A percentile compares a stretch with the other conserved stretches of the same genome.
These are phyloP conservation scores for Leccinum truebloodii DNA, from an alignment of 768 basidiomycete genomes.

Conservation along the genomic window DNA sequence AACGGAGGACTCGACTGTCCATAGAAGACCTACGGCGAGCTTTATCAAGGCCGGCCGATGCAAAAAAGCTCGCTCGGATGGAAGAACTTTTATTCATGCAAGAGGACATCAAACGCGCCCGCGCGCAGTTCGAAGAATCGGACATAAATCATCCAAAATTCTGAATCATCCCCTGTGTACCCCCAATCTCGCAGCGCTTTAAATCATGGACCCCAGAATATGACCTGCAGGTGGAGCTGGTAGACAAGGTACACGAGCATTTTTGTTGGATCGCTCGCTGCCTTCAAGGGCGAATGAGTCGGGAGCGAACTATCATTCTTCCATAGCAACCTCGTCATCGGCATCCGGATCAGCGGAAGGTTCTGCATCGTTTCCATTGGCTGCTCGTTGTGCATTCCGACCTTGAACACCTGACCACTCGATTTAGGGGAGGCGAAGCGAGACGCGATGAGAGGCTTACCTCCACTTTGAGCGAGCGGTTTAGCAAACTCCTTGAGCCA, in stretches of 20 bases:
- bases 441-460: slow-evolving; percentile 37
- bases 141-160: slow-evolving; percentile 49
- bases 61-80: slow-evolving; percentile 89
- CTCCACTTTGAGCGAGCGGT: slow-evolving; percentile 73
- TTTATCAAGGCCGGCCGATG: slow-evolving; percentile 81
- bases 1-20: slow-evolving; percentile 72
- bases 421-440: slow-evolving; percentile 4
- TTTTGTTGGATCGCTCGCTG: not conserved
- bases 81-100: slow-evolving; percentile 93
- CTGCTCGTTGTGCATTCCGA: slow-evolving; percentile 37
- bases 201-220: not conserved
- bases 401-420: slow-evolving; percentile 52
- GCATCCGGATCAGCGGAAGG: slow-evolving; percentile 32
- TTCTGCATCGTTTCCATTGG: slow-evolving; percentile 22
- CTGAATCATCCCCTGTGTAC: slow-evolving; percentile 24
- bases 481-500: slow-evolving; percentile 86
- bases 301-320: slow-evolving; percentile 47
- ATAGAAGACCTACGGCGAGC: slow-evolving; percentile 85
- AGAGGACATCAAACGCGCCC: slow-evolving; percentile 88
- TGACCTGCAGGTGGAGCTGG: not conserved
- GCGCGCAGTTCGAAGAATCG: slow-evolving; percentile 70
- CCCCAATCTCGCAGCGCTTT: slow-evolving; percentile 5
- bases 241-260: not conserved
- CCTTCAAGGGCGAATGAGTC: slow-evolving; percentile 1
- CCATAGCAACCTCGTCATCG: slow-evolving; percentile 59